Conservation (phyloP, 148 eudicot genomes). For the Spergularia bocconei region DNA sequence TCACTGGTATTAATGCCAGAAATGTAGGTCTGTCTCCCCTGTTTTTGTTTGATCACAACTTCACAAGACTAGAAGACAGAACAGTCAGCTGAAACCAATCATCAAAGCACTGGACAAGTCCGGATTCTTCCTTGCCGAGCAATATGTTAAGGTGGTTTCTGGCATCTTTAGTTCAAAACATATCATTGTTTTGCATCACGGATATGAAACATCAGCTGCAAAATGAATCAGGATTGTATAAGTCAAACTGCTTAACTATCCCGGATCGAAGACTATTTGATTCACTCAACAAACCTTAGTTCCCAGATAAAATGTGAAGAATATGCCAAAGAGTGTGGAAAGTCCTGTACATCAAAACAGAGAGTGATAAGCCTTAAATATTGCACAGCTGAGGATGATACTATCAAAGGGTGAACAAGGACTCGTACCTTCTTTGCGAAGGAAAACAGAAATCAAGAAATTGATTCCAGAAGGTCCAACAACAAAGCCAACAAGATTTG, state of each 20-base stretch:
- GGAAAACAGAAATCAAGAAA: constrained; percentile 72
- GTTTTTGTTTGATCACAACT: no score
- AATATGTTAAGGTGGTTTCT: background rate
- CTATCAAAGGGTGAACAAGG: background rate
- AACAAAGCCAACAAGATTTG: constrained; percentile 93
- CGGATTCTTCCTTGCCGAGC: background rate
- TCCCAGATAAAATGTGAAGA: constrained; percentile 78
- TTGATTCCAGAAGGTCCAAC: constrained; percentile 92
- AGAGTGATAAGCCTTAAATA: constrained; percentile 7
- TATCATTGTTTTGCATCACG: constrained; percentile 51
- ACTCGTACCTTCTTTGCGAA: constrained; percentile 53
- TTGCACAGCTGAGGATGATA: constrained; percentile 7
- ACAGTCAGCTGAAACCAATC: background rate
- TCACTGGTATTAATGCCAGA: no score
- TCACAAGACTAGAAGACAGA: no score
- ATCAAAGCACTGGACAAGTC: background rate
- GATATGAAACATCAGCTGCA: constrained; percentile 92
- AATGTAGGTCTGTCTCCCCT: no score
- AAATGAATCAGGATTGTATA: constrained; percentile 15
- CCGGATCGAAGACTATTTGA: background rate
- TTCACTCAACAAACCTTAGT: constrained; percentile 54
- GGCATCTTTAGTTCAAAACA: background rate
- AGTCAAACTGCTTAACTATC: constrained; percentile 10
- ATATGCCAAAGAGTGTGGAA: constrained; percentile 61
- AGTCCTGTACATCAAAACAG: constrained; percentile 47